Conservation (phyloP, 1,139 yeast species). For the Scheffersomyces quercinus region DNA sequence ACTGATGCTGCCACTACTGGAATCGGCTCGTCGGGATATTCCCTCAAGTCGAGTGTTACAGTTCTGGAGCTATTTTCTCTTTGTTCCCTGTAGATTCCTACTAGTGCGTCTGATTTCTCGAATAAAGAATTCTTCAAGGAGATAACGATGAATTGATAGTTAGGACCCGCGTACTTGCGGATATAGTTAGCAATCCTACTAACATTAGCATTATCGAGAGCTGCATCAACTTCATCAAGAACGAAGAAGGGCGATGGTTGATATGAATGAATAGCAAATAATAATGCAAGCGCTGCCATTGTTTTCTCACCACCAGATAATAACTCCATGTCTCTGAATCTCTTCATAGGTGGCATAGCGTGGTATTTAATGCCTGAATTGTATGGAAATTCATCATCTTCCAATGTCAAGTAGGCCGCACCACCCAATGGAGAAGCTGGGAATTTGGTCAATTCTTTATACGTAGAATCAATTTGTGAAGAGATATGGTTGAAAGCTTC, state of each 20-base stretch:
- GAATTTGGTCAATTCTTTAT: constrained; percentile 80
- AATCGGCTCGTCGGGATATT: constrained; percentile 50
- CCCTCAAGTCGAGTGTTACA: constrained; percentile 69
- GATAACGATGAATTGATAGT: constrained; percentile 90
- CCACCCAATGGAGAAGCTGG: constrained; percentile 80
- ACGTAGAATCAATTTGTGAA: constrained; percentile 70
- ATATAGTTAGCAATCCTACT: constrained; percentile 83
- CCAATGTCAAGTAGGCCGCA: constrained; percentile 83
- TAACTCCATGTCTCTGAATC: constrained; percentile 90
- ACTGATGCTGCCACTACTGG: constrained; percentile 6
- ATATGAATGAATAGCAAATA: constrained; percentile 87
- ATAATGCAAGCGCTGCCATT: constrained; percentile 88
- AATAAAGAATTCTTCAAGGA: constrained; percentile 85
- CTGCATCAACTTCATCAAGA: constrained; percentile 96
- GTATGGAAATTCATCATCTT: constrained; percentile 89
- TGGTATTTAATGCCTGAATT: constrained; percentile 81
- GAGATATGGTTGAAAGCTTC: constrained; percentile 78
- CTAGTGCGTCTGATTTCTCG: constrained; percentile 86
- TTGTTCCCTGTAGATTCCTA: constrained; percentile 91
- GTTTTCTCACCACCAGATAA: constrained; percentile 97
- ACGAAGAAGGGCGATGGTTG: constrained; percentile 97
- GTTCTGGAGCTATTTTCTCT: constrained; percentile 73
- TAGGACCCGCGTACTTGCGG: constrained; percentile 70
- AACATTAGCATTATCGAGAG: constrained; percentile 88
- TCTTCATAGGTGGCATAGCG: constrained; percentile 95